These are phyloP conservation scores for Hyaloscypha bicolor DNA, from an alignment of 495 filamentous ascomycete genomes.

Conservation along the genomic window DNA sequence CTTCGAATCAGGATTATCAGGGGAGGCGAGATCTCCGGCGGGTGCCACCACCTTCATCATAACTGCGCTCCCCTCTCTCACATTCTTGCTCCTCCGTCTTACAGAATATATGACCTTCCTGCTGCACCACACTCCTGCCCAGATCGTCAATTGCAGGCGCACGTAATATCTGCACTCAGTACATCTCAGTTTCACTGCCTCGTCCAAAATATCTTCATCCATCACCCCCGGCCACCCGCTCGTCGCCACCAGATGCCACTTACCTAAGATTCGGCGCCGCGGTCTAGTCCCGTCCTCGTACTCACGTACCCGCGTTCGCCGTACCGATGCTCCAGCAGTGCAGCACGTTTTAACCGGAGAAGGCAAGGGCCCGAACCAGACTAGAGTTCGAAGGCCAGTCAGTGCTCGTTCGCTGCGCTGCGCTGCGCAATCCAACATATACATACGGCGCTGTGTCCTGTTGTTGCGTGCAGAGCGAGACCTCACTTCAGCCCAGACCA, in stretches of 20 bases:
- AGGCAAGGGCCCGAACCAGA: not conserved
- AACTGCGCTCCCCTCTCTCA: not conserved
- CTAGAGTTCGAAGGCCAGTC: not conserved
- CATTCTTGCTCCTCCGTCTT: not conserved
- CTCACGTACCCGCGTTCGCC: not conserved
- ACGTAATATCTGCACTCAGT: not conserved
- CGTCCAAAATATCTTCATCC: slow-evolving; percentile 3
- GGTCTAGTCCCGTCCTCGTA: not conserved
- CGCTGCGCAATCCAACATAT: not conserved
- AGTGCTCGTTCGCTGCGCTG: not conserved
- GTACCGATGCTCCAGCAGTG: not conserved
- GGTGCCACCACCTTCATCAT: not conserved
- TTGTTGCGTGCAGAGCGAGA: not conserved
- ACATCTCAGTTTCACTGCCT: slow-evolving; percentile 1
- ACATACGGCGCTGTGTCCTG: not conserved
- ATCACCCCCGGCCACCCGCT: not conserved
- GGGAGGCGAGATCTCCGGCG: not conserved
- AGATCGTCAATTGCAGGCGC: not conserved
- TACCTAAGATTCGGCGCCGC: slow-evolving; percentile 4
- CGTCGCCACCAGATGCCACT: not conserved
- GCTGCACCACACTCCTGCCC: not conserved
- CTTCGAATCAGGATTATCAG: not conserved
- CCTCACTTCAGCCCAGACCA: not conserved
- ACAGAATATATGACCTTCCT: not conserved
- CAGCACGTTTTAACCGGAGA: not conserved